Evolutionary conservation across 1,139 yeast genomes (phyloP).

Genomic region (Barnettozyma hawaiiensis): DNA sequence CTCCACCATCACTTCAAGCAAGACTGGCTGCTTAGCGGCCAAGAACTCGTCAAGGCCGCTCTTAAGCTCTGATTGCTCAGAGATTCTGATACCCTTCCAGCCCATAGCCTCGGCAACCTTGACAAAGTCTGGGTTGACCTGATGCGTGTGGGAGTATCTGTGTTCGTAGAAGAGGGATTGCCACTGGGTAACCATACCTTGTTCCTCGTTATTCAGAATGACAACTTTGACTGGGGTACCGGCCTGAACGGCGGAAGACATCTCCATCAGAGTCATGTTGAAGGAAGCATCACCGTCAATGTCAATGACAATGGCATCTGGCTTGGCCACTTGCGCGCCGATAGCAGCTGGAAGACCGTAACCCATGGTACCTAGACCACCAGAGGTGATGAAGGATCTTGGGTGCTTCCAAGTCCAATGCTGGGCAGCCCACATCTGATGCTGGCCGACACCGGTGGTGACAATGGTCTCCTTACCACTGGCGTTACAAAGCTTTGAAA

Average conservation of each 20-base stretch:
- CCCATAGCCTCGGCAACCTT: constrained; percentile 95
- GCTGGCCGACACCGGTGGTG: constrained; percentile 99
- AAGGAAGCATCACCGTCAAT: constrained; percentile 98
- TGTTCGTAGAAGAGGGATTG: constrained; percentile 95
- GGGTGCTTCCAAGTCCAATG: constrained; percentile 91
- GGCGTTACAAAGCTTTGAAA: constrained; percentile 63
- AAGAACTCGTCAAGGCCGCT: constrained; percentile 67
- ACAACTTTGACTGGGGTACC: constrained; percentile 84
- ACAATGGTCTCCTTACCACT: constrained; percentile 72
- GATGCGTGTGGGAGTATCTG: constrained; percentile 96
- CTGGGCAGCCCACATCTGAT: constrained; percentile 99
- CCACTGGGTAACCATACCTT: constrained; percentile 99
- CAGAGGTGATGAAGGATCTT: constrained; percentile 90
- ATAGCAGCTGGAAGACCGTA: constrained; percentile 96
- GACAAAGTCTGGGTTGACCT: constrained; percentile 87
- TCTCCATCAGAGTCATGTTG: constrained; percentile 92
- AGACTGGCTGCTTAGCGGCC: constrained; percentile 66
- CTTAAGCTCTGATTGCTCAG: constrained; percentile 59
- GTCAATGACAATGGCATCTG: constrained; percentile 91
- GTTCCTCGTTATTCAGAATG: constrained; percentile 93
- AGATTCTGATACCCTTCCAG: constrained; percentile 70
- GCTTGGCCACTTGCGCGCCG: constrained; percentile 96
- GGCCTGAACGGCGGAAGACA: constrained; percentile 92
- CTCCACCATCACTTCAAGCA: constrained; percentile 87
- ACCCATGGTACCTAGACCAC: constrained; percentile 99